phyloP scores from a whole-genome alignment of 1,284 basidiomycete species.

The Hymenochaete sp. region DNA sequence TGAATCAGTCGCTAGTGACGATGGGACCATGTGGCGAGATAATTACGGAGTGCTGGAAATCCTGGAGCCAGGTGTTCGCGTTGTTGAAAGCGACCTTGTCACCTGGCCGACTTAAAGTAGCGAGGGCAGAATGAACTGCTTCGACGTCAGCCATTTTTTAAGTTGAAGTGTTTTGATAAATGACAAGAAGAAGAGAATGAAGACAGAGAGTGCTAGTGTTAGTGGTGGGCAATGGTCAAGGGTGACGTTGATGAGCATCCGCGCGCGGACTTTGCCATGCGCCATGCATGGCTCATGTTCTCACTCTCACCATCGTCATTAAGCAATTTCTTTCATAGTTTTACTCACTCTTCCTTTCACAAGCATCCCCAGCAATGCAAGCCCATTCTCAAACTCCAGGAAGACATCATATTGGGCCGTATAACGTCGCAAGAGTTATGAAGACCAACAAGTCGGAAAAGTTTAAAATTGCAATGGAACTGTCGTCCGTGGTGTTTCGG shows the following conservation, averaged over 20 bases:
- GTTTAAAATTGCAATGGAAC: not conserved
- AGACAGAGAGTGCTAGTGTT: too few species aligned
- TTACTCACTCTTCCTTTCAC: too few species aligned
- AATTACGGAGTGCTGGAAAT: slow-evolving; percentile 96
- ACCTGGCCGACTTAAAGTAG: slow-evolving; percentile 69
- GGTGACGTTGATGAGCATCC: too few species aligned
- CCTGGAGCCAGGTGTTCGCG: slow-evolving; percentile 88
- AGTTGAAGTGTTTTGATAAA: not conserved
- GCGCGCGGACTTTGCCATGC: too few species aligned
- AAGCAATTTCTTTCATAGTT: too few species aligned
- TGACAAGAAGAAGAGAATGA: too few species aligned
- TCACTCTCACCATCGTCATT: too few species aligned
- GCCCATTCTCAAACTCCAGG: too few species aligned
- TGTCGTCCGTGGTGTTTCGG: slow-evolving; percentile 6
- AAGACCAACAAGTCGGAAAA: not conserved
- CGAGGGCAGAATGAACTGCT: slow-evolving; percentile 61
- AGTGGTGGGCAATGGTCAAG: too few species aligned
- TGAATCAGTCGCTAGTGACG: slow-evolving; percentile 15
- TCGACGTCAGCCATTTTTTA: slow-evolving; percentile 57
- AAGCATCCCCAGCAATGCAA: too few species aligned
- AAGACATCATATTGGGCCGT: too few species aligned
- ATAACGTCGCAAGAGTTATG: slow-evolving; percentile 1
- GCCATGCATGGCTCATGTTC: too few species aligned
- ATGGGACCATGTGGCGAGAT: slow-evolving; percentile 48
- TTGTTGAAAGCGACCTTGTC: slow-evolving; percentile 76